phyloP scores from a whole-genome alignment of 2,329 filamentous ascomycete genomes.

The Microsporum ferrugineum region DNA sequence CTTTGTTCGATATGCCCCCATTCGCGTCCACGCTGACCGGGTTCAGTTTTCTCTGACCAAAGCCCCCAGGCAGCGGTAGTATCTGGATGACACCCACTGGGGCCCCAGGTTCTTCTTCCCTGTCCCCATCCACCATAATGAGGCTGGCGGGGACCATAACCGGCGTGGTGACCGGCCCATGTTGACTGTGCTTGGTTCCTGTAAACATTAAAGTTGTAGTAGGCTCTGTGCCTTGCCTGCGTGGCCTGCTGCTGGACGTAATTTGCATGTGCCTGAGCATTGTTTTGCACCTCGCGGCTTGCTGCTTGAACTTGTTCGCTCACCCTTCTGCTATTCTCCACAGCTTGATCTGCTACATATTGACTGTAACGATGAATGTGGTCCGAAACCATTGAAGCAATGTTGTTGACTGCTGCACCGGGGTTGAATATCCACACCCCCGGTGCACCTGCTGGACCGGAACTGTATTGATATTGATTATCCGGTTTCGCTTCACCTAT shows the following conservation, averaged over 20 bases:
- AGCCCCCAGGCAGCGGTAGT: neutral
- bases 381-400: constrained; percentile 26
- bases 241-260: constrained; percentile 25
- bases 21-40: neutral
- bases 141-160: neutral
- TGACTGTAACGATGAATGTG: constrained; percentile 33
- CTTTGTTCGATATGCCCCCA: neutral
- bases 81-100: neutral
- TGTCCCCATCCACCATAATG: neutral
- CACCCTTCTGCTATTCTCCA: constrained; percentile 25
- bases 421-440: neutral
- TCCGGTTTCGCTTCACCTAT: neutral
- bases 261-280: constrained; percentile 27
- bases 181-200: neutral
- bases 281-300: constrained; percentile 29
- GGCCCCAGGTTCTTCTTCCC: neutral
- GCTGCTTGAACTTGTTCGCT: constrained; percentile 27
- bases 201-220: neutral
- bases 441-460: neutral
- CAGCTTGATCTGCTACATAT: constrained; percentile 26
- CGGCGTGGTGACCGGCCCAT: neutral
- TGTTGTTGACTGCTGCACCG: constrained; percentile 11
- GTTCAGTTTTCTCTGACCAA: neutral
- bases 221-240: neutral
- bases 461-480: neutral